Conservation (phyloP, 768 basidiomycete species). For the Collybiopsis luxurians region DNA sequence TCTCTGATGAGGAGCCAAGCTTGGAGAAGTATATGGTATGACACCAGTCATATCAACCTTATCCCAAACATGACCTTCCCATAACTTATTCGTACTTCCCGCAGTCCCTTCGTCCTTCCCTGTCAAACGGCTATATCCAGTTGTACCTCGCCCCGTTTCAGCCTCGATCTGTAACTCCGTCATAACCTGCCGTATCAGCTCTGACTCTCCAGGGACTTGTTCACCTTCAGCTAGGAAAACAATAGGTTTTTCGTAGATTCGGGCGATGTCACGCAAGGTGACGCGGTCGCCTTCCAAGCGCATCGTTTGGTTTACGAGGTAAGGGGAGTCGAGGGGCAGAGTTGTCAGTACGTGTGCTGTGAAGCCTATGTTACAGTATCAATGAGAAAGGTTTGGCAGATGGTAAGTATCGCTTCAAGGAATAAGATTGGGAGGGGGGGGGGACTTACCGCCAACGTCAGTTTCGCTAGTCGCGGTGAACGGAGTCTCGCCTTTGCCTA, state of each 20-base stretch:
- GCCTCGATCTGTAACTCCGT: constrained; percentile 1
- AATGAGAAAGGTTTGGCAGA: too few relatives aligned
- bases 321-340: constrained; percentile 15
- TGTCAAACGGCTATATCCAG: constrained; percentile 13
- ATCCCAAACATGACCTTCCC: constrained; percentile 18
- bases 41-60: too few relatives aligned
- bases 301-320: constrained; percentile 26
- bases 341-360: constrained; percentile 31
- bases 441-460: too few relatives aligned
- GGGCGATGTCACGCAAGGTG: constrained; percentile 21
- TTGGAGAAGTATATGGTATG: too few relatives aligned
- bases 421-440: too few relatives aligned
- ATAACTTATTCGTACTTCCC: constrained; percentile 16
- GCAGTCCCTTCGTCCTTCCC: constrained; percentile 11
- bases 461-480: too few relatives aligned
- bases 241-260: constrained; percentile 13
- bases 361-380: constrained; percentile 24
- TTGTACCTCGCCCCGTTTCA: constrained; percentile 11
- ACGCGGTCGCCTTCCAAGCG: constrained; percentile 33
- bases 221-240: constrained; percentile 8
- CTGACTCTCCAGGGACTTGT: neutral
- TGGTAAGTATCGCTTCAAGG: neutral
- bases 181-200: neutral
- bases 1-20: too few relatives aligned
- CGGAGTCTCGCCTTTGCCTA: too few relatives aligned